Evolutionary conservation across 176 grass and related monocot species (phyloP).

Genomic region (Hyparrhenia diplandra): DNA sequence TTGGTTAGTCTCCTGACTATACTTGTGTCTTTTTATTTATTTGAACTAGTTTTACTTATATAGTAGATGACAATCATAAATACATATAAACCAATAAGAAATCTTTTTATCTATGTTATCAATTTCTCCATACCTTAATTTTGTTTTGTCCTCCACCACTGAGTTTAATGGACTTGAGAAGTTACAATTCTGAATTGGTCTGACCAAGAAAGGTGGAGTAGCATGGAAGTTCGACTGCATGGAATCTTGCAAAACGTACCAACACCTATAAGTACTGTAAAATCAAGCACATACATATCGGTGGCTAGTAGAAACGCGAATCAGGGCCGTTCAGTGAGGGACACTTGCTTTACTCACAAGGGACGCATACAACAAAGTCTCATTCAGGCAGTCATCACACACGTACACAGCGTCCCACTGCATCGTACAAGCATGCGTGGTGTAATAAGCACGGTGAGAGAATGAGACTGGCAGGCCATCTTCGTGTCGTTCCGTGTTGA

Average conservation of each 20-base stretch:
- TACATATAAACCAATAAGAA: too few species aligned
- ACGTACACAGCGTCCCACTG: not conserved
- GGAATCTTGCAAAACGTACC: conserved; percentile 40
- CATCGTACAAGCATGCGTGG: too few species aligned
- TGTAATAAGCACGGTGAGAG: not conserved
- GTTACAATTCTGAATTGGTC: not conserved
- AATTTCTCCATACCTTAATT: too few species aligned
- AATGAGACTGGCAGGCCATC: not conserved
- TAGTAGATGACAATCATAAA: too few species aligned
- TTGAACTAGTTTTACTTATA: too few species aligned
- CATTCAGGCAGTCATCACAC: not conserved
- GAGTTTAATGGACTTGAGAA: conserved; percentile 21
- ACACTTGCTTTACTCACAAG: conserved; percentile 40
- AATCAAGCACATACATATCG: not conserved
- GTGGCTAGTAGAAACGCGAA: conserved; percentile 16
- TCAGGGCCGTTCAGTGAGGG: conserved; percentile 16
- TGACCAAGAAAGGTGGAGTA: conserved; percentile 38
- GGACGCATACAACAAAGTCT: conserved; percentile 7
- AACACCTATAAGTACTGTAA: conserved; percentile 18
- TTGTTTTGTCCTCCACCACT: too few species aligned
- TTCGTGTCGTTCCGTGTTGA: conserved; percentile 10
- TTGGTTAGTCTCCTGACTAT: too few species aligned
- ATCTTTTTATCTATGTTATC: too few species aligned
- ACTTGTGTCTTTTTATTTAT: too few species aligned
- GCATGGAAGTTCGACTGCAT: conserved; percentile 39